A percentile compares a stretch with the other conserved stretches of the same genome.
Evolutionary conservation across 495 filamentous ascomycete genomes (phyloP).

Genomic region (Collariella sp.): DNA sequence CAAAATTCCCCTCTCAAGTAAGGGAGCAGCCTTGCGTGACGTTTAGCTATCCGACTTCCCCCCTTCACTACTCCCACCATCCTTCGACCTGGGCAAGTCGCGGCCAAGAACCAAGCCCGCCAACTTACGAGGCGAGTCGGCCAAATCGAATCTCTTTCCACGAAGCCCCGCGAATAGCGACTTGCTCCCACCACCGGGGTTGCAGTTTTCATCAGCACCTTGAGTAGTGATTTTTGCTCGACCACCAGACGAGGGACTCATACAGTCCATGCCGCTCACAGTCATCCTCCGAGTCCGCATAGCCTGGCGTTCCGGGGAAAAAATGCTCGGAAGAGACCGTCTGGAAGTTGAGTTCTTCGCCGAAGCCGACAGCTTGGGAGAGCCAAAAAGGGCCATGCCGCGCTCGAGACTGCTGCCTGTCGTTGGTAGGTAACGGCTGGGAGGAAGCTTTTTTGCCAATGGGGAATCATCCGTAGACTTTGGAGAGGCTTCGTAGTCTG

Average conservation of each 20-base stretch:
- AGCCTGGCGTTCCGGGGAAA: conserved; percentile 2
- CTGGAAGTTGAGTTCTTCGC: neutral
- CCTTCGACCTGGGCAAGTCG: neutral
- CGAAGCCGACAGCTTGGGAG: conserved; percentile 8
- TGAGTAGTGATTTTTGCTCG: conserved; percentile 1
- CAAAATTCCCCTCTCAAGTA: too few relatives aligned
- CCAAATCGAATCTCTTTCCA: conserved; percentile 7
- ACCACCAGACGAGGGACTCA: conserved; percentile 29
- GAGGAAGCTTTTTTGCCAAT: conserved; percentile 17
- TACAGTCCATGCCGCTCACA: conserved; percentile 34
- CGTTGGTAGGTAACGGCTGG: conserved; percentile 26
- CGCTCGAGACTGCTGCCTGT: conserved; percentile 31
- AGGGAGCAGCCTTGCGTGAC: neutral
- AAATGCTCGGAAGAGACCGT: conserved; percentile 6
- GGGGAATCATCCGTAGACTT: conserved; percentile 22
- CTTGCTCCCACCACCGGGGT: conserved; percentile 7
- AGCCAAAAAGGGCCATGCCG: conserved; percentile 22
- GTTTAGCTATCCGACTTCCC: conserved; percentile 5
- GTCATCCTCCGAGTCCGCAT: conserved; percentile 11
- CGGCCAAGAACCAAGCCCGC: neutral
- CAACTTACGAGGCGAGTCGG: conserved; percentile 8
- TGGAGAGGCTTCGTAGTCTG: conserved; percentile 29
- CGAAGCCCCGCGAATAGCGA: conserved; percentile 12
- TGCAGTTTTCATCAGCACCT: conserved; percentile 5
- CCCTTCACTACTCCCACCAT: neutral